A percentile compares a stretch with the other conserved stretches of the same genome.
Evolutionary conservation across 108 stramenopile species (phyloP).

Genomic region (Schizochytrium sp.): DNA sequence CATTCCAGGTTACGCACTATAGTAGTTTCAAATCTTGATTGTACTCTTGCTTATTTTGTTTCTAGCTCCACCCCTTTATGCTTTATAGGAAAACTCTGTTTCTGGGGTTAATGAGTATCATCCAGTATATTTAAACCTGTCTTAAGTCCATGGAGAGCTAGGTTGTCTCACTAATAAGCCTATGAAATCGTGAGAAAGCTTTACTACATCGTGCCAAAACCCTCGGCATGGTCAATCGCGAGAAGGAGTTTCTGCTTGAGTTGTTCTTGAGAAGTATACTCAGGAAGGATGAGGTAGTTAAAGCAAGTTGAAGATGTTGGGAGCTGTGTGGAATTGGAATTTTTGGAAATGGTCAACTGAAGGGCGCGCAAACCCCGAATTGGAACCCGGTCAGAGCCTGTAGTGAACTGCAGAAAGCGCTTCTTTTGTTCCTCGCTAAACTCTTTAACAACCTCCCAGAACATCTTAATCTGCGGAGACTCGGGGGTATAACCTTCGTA

Average conservation of each 20-base stretch:
- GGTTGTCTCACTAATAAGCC: no score
- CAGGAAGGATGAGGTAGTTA: conserved; percentile 82
- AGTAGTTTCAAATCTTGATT: no score
- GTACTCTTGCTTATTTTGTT: no score
- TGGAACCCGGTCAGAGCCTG: conserved; percentile 83
- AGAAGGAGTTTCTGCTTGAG: conserved; percentile 64
- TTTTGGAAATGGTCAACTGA: conserved; percentile 86
- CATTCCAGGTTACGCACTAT: no score
- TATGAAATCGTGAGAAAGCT: no score
- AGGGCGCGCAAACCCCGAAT: conserved; percentile 88
- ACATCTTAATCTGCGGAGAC: conserved; percentile 61
- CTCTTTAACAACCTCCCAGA: conserved; percentile 72
- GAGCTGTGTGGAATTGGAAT: conserved; percentile 84
- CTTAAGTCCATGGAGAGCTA: no score
- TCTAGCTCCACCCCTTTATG: no score
- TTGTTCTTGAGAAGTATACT: conserved; percentile 72
- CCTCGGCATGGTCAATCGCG: conserved; percentile 75
- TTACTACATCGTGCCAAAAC: conserved; percentile 74
- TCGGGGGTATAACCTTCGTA: conserved; percentile 72
- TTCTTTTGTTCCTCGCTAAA: conserved; percentile 75
- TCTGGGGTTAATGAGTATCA: no score
- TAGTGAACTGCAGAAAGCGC: conserved; percentile 87
- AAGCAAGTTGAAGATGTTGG: conserved; percentile 95
- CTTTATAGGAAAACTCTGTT: no score
- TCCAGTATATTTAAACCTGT: no score